Base-by-base conservation (phyloP, 805 yeast genomes). In the Pichia heedii region DNA sequence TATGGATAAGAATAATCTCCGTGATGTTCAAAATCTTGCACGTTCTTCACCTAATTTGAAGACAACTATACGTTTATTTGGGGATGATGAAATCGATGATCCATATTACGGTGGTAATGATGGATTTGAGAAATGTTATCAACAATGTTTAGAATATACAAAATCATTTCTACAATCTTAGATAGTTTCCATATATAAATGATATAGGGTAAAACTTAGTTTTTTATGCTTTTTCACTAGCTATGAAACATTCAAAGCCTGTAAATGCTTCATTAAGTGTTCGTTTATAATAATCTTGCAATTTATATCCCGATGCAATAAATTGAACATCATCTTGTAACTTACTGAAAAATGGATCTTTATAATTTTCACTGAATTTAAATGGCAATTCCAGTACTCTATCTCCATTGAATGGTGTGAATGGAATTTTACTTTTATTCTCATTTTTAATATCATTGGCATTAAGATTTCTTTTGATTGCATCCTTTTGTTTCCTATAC, bases 381-480 rank as follows among this genome's bases (percentile, higher is more conserved):
- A 77, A 88, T 24, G 73, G 69, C 42, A 70, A 69, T 21, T 68
- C 62, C 8, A 66, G 48, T 46, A 82, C 80, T 48, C 93, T 71
- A 63, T 90, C 97, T 37, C 97, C 97, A 56, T 81, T 79, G 65
- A 90, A 90, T 9, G 97, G 97, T 11, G 97, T 88, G 61, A 89
- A 90, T 16, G 97, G 97, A 6, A 56, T 40, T 20, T 49, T 47
- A 11, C 48, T 44, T 41, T 58, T 63, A 44, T 53, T 51, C 12
- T 44, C 56, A 22, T 39, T 33, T 34, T 44, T 46, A 9, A 44
- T 33, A 24, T 49, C 52, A 38, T 58, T 54, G 41, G 58, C 54
- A 34, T 51, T 54, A 8, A 53, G 47, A 32, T 56, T 54, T 16
- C 48, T 52, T 15, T 54, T 36, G 11, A 63, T 52, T 7, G 54